Base-by-base conservation (phyloP, 2,329 filamentous ascomycete genomes). In the Trichoderma semiorbis region DNA sequence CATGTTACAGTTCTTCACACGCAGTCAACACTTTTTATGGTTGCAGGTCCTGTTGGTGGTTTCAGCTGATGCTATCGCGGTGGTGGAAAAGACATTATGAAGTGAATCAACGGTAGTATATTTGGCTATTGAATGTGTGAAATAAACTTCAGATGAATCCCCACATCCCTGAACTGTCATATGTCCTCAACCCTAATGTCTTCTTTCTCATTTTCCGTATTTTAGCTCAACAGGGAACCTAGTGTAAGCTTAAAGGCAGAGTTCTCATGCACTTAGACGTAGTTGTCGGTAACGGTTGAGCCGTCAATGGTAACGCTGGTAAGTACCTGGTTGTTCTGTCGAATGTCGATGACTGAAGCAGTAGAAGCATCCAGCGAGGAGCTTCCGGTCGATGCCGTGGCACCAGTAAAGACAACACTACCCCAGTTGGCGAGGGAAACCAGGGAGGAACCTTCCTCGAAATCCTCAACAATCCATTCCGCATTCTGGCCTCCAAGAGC, bases 391-490 rank as follows among this genome's bases (percentile, higher is more conserved):
- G 58, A 63, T 5, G 68, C 68, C 16, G 43, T 60, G 7, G 68
- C 47, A 70, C 26, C 58, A 30, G 68, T 70, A n/a, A 71, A 71
- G 39, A 55, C 50, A 18, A 71, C 53, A 10, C 43, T 71, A 10
- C 62, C 55, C 61, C 62, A 71, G 55, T 71, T 66, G 10, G 69
- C 69, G 24, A 71, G 62, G 55, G 16, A 16, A 6, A 60, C 62
- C 12, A 60, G 28, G 36, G 34, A 28, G 5, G 50, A 57, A 7
- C 62, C 62, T 12, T 50, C 34, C 16, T 47, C 39, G 8, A 60
- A 71, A 16, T 66, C 53, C 21, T 71, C 69, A 6, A 71, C 62
- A 18, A 71, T 71, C 66, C 66, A 69, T 30, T 69, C 69, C 0
- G 69, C 69, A 7, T 70, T 65, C 50, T 57, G 60, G 16, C 53